Percentiles rank a stretch among this genome's conserved stretches.
phyloP scores from a whole-genome alignment of 345 rosid genomes.

The Trapa incisa region DNA sequence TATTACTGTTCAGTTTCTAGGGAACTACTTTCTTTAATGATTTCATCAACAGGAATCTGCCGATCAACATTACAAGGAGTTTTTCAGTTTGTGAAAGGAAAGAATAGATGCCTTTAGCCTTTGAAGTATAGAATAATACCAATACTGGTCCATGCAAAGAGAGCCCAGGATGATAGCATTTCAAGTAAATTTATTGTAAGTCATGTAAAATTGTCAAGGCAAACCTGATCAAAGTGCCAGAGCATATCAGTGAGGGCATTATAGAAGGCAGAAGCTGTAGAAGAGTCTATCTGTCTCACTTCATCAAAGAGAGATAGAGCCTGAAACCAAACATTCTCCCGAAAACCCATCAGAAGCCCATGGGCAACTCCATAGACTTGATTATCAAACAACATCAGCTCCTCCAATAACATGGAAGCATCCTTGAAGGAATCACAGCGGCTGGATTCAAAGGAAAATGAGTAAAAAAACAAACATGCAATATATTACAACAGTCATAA shows the following conservation, averaged over 20 bases:
- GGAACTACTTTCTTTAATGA: not conserved
- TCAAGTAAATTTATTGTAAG: not conserved
- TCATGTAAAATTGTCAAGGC: slow-evolving; percentile 2
- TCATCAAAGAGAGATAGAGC: slow-evolving; percentile 75
- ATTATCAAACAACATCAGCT: slow-evolving; percentile 72
- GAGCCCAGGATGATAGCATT: not conserved
- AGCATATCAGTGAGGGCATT: slow-evolving; percentile 85
- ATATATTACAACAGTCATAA: no score
- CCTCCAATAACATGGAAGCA: slow-evolving; percentile 79
- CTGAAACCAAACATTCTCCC: slow-evolving; percentile 67
- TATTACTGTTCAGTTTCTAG: not conserved
- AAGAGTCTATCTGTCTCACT: slow-evolving; percentile 67
- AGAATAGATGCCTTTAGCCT: not conserved
- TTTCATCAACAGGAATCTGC: not conserved
- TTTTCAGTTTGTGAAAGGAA: not conserved
- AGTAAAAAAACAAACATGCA: not conserved
- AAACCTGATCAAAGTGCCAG: slow-evolving; percentile 94
- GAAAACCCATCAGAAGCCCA: slow-evolving; percentile 82
- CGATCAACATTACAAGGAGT: not conserved
- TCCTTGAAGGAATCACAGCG: slow-evolving; percentile 87
- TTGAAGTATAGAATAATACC: not conserved
- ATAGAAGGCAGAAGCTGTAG: slow-evolving; percentile 85
- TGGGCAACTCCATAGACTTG: slow-evolving; percentile 87
- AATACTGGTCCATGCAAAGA: not conserved
- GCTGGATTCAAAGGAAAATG: slow-evolving; percentile 30